These are phyloP conservation scores for Neurospora sp. DNA, from an alignment of 2,329 filamentous ascomycete genomes.

Conservation along the genomic window DNA sequence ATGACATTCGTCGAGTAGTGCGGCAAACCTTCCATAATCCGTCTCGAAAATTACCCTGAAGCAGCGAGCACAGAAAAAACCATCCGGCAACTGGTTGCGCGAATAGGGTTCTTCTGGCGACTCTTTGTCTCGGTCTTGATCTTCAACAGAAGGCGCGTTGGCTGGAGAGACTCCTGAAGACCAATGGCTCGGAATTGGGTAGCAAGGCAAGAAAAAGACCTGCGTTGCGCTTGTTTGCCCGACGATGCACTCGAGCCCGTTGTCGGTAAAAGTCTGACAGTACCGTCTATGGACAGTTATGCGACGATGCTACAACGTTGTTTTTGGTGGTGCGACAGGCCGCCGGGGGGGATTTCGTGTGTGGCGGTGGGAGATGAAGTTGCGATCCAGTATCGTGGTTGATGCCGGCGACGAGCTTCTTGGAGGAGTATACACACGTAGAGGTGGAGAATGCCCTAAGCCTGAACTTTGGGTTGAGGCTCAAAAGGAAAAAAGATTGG, in stretches of 20 bases:
- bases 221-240: conserved; percentile 6
- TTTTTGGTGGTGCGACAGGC: background rate
- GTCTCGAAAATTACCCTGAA: conserved; percentile 26
- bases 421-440: conserved; percentile 18
- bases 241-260: conserved; percentile 5
- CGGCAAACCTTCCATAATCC: conserved; percentile 43
- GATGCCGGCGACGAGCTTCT: conserved; percentile 15
- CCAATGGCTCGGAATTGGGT: conserved; percentile 9
- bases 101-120: conserved; percentile 13
- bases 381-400: conserved; percentile 11
- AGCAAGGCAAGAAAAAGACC: conserved; percentile 4
- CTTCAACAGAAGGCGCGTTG: conserved; percentile 3
- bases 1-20: conserved; percentile 46
- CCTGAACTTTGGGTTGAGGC: conserved; percentile 19
- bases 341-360: background rate
- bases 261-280: background rate
- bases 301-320: conserved; percentile 1
- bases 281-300: background rate
- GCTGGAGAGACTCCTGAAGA: conserved; percentile 4
- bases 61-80: conserved; percentile 18
- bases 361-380: conserved; percentile 3
- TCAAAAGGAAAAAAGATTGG: conserved; percentile 23
- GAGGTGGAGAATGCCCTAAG: conserved; percentile 19
- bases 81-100: conserved; percentile 16
- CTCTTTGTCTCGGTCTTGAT: conserved; percentile 5